Conservation (phyloP, 139 green algal genomes). For the Micractinium conductrix region DNA sequence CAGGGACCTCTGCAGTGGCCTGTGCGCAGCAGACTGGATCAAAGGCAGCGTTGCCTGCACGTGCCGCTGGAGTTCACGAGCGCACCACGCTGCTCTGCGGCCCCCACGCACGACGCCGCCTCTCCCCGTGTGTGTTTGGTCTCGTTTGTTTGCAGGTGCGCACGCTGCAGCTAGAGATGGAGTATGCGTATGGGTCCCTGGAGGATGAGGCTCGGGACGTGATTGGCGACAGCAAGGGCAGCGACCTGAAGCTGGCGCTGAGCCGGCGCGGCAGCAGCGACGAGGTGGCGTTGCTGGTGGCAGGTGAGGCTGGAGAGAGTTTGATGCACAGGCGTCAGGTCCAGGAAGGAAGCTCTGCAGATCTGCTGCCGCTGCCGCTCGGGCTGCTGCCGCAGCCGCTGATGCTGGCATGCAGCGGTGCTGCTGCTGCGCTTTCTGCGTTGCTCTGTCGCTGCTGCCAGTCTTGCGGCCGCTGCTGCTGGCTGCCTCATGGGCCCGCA, state of each 20-base stretch:
- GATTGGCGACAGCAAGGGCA: slow-evolving; percentile 20
- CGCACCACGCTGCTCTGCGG: background rate
- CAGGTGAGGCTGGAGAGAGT: slow-evolving; percentile 17
- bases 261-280: slow-evolving; percentile 61
- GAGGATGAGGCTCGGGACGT: slow-evolving; percentile 93
- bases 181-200: slow-evolving; percentile 81
- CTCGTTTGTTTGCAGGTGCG: slow-evolving; percentile 66
- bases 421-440: background rate
- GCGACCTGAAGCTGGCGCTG: slow-evolving; percentile 41
- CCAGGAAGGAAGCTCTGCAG: too few relatives aligned
- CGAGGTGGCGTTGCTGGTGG: slow-evolving; percentile 88
- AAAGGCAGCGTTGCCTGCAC: too few relatives aligned
- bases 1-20: too few relatives aligned
- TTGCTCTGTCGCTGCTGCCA: too few relatives aligned
- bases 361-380: background rate
- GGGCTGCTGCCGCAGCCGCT: too few relatives aligned
- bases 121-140: background rate
- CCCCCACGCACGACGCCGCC: background rate
- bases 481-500: too few relatives aligned
- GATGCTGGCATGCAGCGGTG: background rate
- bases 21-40: too few relatives aligned
- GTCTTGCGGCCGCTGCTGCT: too few relatives aligned
- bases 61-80: too few relatives aligned
- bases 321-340: too few relatives aligned
- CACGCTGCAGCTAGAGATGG: slow-evolving; percentile 94